These are phyloP conservation scores for Pseudohalonectria lignicola DNA, from an alignment of 2,329 filamentous ascomycete genomes.

Conservation along the genomic window DNA sequence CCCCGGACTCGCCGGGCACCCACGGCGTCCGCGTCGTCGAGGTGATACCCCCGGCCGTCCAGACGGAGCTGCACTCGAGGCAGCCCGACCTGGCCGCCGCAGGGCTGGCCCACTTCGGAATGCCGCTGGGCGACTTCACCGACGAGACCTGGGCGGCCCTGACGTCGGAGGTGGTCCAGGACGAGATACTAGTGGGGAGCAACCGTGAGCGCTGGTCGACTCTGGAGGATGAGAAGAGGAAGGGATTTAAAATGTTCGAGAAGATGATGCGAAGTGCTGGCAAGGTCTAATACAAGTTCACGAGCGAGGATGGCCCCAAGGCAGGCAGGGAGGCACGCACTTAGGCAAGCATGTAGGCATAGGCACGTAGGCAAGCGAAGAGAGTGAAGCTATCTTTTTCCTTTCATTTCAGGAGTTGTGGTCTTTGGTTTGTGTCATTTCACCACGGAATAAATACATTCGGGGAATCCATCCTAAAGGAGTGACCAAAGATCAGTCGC, in stretches of 20 bases:
- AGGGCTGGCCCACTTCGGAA: slow-evolving; percentile 16
- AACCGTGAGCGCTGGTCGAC: slow-evolving; percentile 5
- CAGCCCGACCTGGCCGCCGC: slow-evolving; percentile 21
- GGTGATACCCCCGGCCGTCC: slow-evolving; percentile 32
- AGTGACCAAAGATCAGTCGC: too few species aligned
- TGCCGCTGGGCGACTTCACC: slow-evolving; percentile 17
- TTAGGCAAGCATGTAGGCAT: too few species aligned
- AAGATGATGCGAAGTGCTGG: not conserved
- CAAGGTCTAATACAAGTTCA: too few species aligned
- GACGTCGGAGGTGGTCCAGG: slow-evolving; percentile 23
- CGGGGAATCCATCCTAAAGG: too few species aligned
- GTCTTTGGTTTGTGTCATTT: too few species aligned
- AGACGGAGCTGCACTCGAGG: slow-evolving; percentile 36
- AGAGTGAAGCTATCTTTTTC: too few species aligned
- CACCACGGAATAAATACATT: too few species aligned
- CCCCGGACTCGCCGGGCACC: slow-evolving; percentile 13
- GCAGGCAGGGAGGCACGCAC: too few species aligned
- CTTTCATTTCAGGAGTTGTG: too few species aligned
- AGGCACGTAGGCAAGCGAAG: too few species aligned
- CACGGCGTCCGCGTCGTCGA: slow-evolving; percentile 29
- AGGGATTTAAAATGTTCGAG: slow-evolving; percentile 7
- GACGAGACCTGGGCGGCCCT: slow-evolving; percentile 33
- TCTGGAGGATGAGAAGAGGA: slow-evolving; percentile 10
- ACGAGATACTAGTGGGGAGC: slow-evolving; percentile 12
- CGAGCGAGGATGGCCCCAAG: too few species aligned